Evolutionary conservation across 345 rosid genomes (phyloP), one percentile per base, ranked within the genome.

Genomic region (Populus deltoides): DNA sequence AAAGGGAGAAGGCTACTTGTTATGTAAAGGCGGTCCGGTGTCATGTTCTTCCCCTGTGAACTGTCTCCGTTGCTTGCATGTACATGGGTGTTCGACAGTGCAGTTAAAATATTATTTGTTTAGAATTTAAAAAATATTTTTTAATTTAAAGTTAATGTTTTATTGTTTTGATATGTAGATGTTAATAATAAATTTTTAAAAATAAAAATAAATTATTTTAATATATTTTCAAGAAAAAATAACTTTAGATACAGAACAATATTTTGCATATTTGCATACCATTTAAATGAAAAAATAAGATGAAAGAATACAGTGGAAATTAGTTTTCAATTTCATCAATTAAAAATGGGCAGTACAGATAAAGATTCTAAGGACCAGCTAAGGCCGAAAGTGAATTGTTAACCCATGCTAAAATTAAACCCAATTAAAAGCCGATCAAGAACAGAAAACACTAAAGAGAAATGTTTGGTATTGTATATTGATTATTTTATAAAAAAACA

Each of bases 161-260:
- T 33, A 33, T 33, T 33, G 5, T 33, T 33, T 33, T 33, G 5
- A 33, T 33, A 4, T 5, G 5, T 5, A 4, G 0, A 33, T 33
- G 5, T 33, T 5, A 33, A 33, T 33, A 33, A 33, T 3, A 33
- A 4, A 33, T 3, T 4, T 31, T 31, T 31, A 31, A 31, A 31
- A 31, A 0, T 31, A 29, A 31, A 31, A 31, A 25, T 25, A 25
- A 31, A 31, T 1, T 31, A 31, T 31, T 31, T 31, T 4, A 33
- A 4, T 33, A 4, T 33, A 4, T 33, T 33, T 33, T 4, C 0
- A 33, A 33, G 0, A 4, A 33, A 33, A 33, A 0, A 33, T 33
- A 33, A 29, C 47, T 33, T 80, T 78, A 25, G 78, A 49, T 71
- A 79, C 84, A 66, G 79, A 77, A 85, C 6, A 85, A 81, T 33